Evolutionary conservation across 306 rosid genomes (phyloP), one percentile per base, ranked within the genome.

Genomic region (Begonia masoniana): DNA sequence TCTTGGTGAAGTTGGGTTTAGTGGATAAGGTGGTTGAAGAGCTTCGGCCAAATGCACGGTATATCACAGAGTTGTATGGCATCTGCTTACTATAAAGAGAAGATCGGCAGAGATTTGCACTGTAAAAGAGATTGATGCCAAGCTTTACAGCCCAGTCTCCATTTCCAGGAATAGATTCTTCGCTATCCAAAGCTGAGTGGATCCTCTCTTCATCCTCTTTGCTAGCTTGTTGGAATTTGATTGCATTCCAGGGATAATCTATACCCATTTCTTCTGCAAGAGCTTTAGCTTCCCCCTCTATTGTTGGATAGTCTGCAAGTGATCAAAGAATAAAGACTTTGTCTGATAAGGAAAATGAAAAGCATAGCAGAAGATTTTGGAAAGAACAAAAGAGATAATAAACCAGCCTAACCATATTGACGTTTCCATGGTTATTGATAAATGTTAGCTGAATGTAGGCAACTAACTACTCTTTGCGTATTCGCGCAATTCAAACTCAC

Each of bases 101-200:
- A 75, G 96, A 83, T 54, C 83, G 95, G 60, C 99, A 76, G 41
- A 86, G 95, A 60, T 64, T 76, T 71, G 99, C 96, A 78, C 99
- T 92, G 17, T 86, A 86, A 59, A 92, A 92, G 65, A 92, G 99
- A 79, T 92, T 92, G 67, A 92, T 77, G 54, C 96, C 99, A 61
- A 92, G 79, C 82, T 92, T 92, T 42, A 92, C 96, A 62, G 95
- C 82, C 99, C 99, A 92, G 68, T 92, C 96, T 62, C 93, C 96
- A 64, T 83, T 81, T 66, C 83, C 87, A 21, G 88, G 82, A 70
- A 70, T 74, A 58, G 84, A 93, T 46, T 92, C 99, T 76, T 92
- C 96, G 39, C 94, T 74, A 62, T 86, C 93, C 78, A 92, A 73
- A 60, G 99, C 88, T 56, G 67, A 72, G 70, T 80, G 88, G 68